phyloP scores from a whole-genome alignment of 2,329 filamentous ascomycete species.

The Pyrenochaeta sp. region DNA sequence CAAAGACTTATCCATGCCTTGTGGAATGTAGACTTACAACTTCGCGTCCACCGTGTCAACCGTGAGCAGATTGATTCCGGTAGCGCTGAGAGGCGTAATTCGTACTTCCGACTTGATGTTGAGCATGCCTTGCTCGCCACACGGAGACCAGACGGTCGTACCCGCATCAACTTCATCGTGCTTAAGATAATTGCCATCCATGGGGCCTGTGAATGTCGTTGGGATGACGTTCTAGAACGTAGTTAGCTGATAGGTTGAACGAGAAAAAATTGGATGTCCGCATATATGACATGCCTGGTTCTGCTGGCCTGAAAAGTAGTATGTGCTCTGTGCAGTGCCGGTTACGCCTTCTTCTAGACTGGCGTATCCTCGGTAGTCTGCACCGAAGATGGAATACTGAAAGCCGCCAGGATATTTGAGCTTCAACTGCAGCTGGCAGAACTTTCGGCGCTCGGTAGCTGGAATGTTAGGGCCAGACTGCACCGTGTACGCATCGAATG shows the following conservation, averaged over 20 bases:
- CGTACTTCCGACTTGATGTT: constrained; percentile 59
- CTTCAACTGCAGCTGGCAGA: constrained; percentile 60
- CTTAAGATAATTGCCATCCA: constrained; percentile 33
- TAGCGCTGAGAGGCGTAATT: constrained; percentile 37
- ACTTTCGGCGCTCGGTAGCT: constrained; percentile 53
- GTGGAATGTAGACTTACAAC: constrained; percentile 26
- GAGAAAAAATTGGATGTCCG: no score
- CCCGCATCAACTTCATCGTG: constrained; percentile 46
- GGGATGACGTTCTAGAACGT: constrained; percentile 29
- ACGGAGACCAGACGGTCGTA: constrained; percentile 58
- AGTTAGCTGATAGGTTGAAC: not conserved
- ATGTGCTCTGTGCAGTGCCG: constrained; percentile 57
- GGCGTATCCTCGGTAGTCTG: constrained; percentile 58
- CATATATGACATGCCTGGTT: constrained; percentile 39
- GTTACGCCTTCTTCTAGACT: constrained; percentile 51
- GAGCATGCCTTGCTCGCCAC: constrained; percentile 55
- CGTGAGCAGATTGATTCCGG: constrained; percentile 47
- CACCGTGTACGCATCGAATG: constrained; percentile 58
- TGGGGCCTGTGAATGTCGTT: constrained; percentile 45
- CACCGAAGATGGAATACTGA: constrained; percentile 58
- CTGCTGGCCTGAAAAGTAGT: constrained; percentile 58
- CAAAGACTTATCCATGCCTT: not conserved
- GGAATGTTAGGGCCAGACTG: constrained; percentile 53
- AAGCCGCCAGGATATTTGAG: constrained; percentile 57
- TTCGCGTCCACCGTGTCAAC: constrained; percentile 54